Evolutionary conservation across 2,329 filamentous ascomycete species (phyloP), one percentile per base, ranked within the genome.

Genomic region (Sporothrix phasma): DNA sequence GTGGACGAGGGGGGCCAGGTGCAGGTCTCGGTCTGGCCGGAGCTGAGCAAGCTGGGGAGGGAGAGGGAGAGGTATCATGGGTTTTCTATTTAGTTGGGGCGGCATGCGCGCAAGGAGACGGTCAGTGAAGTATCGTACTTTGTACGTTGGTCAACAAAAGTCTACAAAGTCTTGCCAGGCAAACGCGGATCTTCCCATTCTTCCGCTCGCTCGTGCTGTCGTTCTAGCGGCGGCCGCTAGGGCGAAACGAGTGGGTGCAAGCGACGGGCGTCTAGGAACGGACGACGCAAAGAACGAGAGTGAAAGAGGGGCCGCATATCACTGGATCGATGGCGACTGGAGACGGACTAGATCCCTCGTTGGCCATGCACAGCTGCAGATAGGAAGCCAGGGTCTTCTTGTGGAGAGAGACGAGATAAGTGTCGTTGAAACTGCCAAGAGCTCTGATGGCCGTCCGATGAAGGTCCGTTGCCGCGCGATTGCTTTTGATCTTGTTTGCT

Each of bases 1-100:
- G 61, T 63, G 61, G 61, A 63, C 61, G 17, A n/a, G 61, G 56
- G 22, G 61, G 61, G n/a, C 61, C 61, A 11, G 61, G 61, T 15
- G 61, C 61, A 2, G 47, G 46, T 1, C 37, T 62, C 22, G 60
- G 60, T 1, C n/a, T 46, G 19, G 31, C 29, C 5, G 56, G 56
- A 24, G 56, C 56, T 13, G 56, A n/a, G n/a, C n/a, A n/a, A n/a
- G 56, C 1, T 59, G 15, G 29, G 15, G 7, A 10, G 19, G 15
- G 7, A 11, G 19, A 5, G 5, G 5, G 45, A 1, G 45, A 15
- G 22, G 7, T 19, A n/a, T 43, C 3, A 17, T 43, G 11, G 41
- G n/a, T n/a, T n/a, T n/a, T n/a, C n/a, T n/a, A n/a, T n/a, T n/a
- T n/a, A n/a, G n/a, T n/a, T n/a, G n/a, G n/a, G n/a, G n/a, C n/a